These are phyloP conservation scores for Hypoxylon sp. DNA, from an alignment of 2,329 filamentous ascomycete genomes.

Conservation along the genomic window DNA sequence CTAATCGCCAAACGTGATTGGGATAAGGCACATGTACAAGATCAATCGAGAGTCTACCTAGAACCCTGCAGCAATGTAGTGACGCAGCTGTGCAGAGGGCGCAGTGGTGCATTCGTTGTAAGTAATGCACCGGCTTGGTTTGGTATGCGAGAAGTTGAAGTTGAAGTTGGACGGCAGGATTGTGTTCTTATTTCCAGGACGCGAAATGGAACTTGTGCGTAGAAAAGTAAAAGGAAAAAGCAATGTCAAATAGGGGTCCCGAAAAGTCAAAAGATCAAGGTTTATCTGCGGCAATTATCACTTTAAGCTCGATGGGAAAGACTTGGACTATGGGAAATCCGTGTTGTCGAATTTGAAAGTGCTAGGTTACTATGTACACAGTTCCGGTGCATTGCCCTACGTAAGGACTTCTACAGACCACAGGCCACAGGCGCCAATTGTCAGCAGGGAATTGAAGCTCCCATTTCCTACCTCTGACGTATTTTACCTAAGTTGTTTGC, in stretches of 20 bases:
- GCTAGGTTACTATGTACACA: constrained; percentile 5
- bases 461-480: constrained; percentile 39
- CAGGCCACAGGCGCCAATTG: constrained; percentile 22
- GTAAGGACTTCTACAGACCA: no score
- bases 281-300: constrained; percentile 35
- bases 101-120: not conserved
- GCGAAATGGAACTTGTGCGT: not conserved
- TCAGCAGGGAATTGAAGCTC: constrained; percentile 40
- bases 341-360: constrained; percentile 35
- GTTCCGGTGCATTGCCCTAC: not conserved
- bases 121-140: constrained; percentile 20
- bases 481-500: constrained; percentile 18
- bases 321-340: no score
- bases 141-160: constrained; percentile 23
- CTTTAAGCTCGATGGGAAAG: constrained; percentile 20
- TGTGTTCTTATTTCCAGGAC: constrained; percentile 12
- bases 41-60: constrained; percentile 28
- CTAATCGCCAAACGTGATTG: constrained; percentile 38
- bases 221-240: not conserved
- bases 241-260: constrained; percentile 1
- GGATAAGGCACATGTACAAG: constrained; percentile 27
- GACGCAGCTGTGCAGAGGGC: not conserved
- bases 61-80: no score
- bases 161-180: constrained; percentile 18
- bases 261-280: not conserved